Evolutionary conservation across 1,139 yeast genomes (phyloP).

Genomic region (Casaregolazyma lundiana): DNA sequence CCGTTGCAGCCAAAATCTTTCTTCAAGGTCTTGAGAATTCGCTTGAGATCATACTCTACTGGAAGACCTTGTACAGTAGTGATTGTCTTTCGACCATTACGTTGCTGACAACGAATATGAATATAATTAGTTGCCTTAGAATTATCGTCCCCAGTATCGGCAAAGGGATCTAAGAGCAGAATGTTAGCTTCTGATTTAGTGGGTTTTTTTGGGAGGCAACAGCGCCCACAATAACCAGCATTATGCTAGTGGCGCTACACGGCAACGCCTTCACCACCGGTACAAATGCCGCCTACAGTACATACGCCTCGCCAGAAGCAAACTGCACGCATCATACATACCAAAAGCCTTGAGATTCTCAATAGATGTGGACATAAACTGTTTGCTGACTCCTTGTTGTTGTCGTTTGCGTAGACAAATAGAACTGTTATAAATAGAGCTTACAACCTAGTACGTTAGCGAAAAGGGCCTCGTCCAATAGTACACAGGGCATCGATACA

Average conservation of each 20-base stretch:
- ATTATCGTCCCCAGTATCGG: conserved; percentile 99
- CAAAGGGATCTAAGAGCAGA: conserved; percentile 72
- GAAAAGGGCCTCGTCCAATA: too few relatives aligned
- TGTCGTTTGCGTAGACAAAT: not conserved
- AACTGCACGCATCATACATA: conserved; percentile 34
- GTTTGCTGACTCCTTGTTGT: conserved; percentile 7
- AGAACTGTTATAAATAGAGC: not conserved
- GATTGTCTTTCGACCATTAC: conserved; percentile 98
- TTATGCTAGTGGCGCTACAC: not conserved
- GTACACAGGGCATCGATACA: too few relatives aligned
- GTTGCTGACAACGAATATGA: conserved; percentile 98
- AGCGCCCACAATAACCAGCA: not conserved
- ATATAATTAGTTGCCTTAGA: conserved; percentile 93
- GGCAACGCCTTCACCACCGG: not conserved
- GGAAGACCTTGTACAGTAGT: conserved; percentile 99
- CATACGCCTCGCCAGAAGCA: not conserved
- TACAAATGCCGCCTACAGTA: not conserved
- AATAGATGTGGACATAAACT: conserved; percentile 61
- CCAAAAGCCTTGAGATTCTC: conserved; percentile 95
- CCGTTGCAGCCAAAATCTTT: conserved; percentile 99
- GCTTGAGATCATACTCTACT: conserved; percentile 88
- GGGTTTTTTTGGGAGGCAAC: too few relatives aligned
- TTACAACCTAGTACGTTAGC: not conserved
- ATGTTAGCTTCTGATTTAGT: conserved; percentile 3
- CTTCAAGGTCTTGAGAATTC: conserved; percentile 88